Evolutionary conservation across 768 basidiomycete genomes (phyloP).

Genomic region (Asterophora lycoperdoides): DNA sequence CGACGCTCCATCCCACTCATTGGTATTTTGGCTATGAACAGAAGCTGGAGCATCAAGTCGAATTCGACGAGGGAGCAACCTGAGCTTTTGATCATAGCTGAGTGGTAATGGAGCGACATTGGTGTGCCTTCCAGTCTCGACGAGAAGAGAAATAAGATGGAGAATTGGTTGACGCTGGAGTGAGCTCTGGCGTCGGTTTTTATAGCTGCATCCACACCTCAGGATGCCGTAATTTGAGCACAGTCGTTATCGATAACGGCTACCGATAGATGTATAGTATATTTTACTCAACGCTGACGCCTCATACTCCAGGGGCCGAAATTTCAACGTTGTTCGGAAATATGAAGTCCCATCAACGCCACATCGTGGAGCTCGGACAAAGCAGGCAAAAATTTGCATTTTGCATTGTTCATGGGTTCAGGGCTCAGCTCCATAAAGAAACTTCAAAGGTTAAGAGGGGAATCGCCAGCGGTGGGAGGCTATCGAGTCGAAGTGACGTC

Average conservation of each 20-base stretch:
- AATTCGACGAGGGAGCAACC: constrained; percentile 25
- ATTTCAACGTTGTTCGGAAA: background rate
- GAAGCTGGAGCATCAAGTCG: constrained; percentile 32
- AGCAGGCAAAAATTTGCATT: background rate
- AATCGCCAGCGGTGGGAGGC: background rate
- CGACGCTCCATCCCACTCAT: constrained; percentile 40
- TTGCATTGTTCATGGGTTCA: background rate
- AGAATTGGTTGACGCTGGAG: background rate
- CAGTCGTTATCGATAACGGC: constrained; percentile 20
- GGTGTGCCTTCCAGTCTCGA: background rate
- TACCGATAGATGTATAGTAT: constrained; percentile 9
- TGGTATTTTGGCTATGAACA: constrained; percentile 57
- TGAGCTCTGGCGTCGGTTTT: constrained; percentile 3
- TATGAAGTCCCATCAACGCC: background rate
- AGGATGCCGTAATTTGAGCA: background rate
- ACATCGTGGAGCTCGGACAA: constrained; percentile 1
- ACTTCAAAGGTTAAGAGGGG: background rate
- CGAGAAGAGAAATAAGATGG: background rate
- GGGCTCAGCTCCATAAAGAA: background rate
- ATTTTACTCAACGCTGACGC: constrained; percentile 13
- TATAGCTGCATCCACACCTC: constrained; percentile 3
- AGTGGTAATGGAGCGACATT: constrained; percentile 29
- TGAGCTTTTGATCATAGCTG: constrained; percentile 33
- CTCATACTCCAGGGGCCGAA: background rate
- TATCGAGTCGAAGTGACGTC: background rate